Percentiles rank a stretch among this genome's conserved stretches.
Evolutionary conservation across 768 basidiomycete species (phyloP).

Genomic region (Tylopilus vinaceipallidus): DNA sequence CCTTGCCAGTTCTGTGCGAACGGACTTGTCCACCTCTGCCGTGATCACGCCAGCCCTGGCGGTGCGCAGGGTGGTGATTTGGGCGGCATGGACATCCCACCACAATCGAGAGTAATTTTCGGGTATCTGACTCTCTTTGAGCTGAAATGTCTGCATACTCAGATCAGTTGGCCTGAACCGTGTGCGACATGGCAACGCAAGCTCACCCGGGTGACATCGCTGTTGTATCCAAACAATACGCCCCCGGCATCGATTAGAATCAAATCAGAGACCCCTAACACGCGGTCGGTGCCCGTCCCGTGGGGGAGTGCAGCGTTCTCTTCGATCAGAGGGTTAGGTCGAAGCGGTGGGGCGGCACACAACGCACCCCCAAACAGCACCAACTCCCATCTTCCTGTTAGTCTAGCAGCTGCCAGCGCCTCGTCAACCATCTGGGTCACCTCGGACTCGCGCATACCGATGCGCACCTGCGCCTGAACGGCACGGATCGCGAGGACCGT

Average conservation of each 20-base stretch:
- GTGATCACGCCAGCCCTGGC: constrained; percentile 51
- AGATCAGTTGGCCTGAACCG: not conserved
- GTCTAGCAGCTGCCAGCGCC: constrained; percentile 57
- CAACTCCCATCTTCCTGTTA: constrained; percentile 56
- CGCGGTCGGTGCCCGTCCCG: constrained; percentile 71
- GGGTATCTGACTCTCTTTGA: constrained; percentile 55
- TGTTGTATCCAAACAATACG: constrained; percentile 68
- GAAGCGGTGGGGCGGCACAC: not conserved
- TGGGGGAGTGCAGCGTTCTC: constrained; percentile 88
- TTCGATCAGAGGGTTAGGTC: constrained; percentile 28
- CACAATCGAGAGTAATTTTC: constrained; percentile 54
- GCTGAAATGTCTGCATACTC: constrained; percentile 56
- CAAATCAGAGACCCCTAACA: constrained; percentile 55
- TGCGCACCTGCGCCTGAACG: constrained; percentile 54
- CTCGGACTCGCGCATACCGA: constrained; percentile 77
- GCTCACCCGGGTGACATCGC: constrained; percentile 76
- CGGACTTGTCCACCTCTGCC: constrained; percentile 57
- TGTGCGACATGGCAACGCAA: not conserved
- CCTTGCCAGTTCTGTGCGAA: constrained; percentile 47
- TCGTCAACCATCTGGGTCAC: constrained; percentile 55
- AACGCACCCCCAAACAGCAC: constrained; percentile 76
- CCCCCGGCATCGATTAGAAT: constrained; percentile 76
- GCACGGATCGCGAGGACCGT: constrained; percentile 73
- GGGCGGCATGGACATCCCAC: constrained; percentile 63
- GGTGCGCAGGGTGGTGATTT: constrained; percentile 48